phyloP scores from a whole-genome alignment of 495 filamentous ascomycete species.

The Elasticomyces elasticus region DNA sequence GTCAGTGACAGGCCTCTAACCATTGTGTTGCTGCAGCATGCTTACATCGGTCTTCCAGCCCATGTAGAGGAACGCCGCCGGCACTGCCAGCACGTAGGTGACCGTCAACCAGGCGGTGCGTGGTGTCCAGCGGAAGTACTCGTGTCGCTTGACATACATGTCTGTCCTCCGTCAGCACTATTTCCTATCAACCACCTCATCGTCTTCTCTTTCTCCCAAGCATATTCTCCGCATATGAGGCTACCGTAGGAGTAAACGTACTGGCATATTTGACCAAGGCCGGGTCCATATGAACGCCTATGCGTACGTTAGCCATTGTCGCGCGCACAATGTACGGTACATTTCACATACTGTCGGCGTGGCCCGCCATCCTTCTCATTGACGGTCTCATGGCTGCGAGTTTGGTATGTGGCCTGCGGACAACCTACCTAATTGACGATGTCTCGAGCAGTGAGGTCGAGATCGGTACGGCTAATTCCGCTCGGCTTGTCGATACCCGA shows the following conservation, averaged over 20 bases:
- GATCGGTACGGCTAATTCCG: not conserved
- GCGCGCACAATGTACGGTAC: not conserved
- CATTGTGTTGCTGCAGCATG: too few species aligned
- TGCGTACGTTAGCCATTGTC: slow-evolving; percentile 13
- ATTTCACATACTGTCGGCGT: slow-evolving; percentile 22
- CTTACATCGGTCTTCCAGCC: slow-evolving; percentile 76
- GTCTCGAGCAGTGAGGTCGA: not conserved
- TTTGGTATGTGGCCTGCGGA: not conserved
- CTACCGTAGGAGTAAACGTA: slow-evolving; percentile 30
- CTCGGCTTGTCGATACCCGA: too few species aligned
- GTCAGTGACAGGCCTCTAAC: too few species aligned
- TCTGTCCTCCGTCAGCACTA: slow-evolving; percentile 40
- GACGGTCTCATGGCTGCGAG: slow-evolving; percentile 13
- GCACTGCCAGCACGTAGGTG: slow-evolving; percentile 61
- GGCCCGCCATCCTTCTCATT: slow-evolving; percentile 23
- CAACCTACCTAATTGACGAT: not conserved
- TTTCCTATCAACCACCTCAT: not conserved
- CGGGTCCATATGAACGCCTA: slow-evolving; percentile 33
- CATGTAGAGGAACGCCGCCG: slow-evolving; percentile 54
- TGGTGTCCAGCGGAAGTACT: slow-evolving; percentile 88
- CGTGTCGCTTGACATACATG: slow-evolving; percentile 76
- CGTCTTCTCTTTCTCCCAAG: slow-evolving; percentile 3
- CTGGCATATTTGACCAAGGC: slow-evolving; percentile 35
- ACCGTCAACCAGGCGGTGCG: slow-evolving; percentile 71
- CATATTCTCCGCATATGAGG: too few species aligned